These are phyloP conservation scores for Acanthamoeba royreba DNA, from an alignment of 208 protist species.

Conservation along the genomic window DNA sequence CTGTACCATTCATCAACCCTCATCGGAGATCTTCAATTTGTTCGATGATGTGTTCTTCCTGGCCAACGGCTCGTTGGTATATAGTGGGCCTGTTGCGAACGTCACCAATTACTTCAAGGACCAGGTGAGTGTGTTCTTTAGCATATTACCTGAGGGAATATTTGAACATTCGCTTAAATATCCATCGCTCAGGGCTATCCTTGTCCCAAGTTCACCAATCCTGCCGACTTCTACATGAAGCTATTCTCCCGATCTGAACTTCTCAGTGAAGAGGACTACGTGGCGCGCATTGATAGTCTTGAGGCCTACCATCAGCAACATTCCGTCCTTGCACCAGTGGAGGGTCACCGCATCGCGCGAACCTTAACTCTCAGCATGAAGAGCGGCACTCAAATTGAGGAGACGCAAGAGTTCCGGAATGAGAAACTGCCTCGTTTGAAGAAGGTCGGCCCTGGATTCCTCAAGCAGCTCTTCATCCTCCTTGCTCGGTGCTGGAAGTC, in stretches of 20 bases:
- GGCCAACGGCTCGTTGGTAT: conserved; percentile 80
- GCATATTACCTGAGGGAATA: background rate
- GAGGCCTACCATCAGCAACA: background rate
- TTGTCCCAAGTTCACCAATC: conserved; percentile 34
- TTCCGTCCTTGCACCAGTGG: background rate
- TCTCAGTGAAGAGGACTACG: background rate
- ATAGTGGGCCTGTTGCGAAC: conserved; percentile 77
- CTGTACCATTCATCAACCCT: conserved; percentile 93
- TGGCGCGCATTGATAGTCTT: background rate
- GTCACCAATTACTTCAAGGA: background rate
- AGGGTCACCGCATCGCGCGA: background rate
- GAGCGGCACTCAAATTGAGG: too few species aligned
- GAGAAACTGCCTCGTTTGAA: background rate
- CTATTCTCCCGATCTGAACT: background rate
- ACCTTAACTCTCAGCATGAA: background rate
- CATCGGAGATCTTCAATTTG: conserved; percentile 83
- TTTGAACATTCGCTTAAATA: background rate
- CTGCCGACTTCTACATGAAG: background rate
- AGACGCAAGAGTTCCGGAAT: background rate
- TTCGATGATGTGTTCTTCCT: conserved; percentile 92
- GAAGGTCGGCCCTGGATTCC: background rate
- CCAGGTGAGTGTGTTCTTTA: background rate
- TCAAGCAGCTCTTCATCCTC: background rate
- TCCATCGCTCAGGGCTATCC: background rate
- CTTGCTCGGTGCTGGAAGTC: background rate